Conservation (phyloP, 352 stramenopile species). For the Phytophthora foliorum region DNA sequence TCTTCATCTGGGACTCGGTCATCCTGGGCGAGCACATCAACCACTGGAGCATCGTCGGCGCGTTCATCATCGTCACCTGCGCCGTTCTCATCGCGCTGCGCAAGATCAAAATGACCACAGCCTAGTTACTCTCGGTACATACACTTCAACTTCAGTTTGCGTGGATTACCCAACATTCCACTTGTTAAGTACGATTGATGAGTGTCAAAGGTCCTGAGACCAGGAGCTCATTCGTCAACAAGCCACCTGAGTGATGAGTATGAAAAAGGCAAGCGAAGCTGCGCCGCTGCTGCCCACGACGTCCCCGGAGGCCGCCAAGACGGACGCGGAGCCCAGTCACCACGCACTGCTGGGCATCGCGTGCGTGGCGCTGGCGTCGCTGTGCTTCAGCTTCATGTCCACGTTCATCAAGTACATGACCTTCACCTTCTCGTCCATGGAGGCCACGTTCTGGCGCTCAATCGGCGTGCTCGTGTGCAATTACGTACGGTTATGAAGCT, state of each 20-base stretch:
- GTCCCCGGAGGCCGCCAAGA: background rate
- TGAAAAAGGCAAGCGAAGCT: slow-evolving; percentile 12
- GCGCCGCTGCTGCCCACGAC: slow-evolving; percentile 28
- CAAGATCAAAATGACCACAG: slow-evolving; percentile 35
- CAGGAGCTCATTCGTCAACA: slow-evolving; percentile 6
- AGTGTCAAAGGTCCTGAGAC: background rate
- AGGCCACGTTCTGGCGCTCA: slow-evolving; percentile 81
- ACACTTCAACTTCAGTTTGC: slow-evolving; percentile 13
- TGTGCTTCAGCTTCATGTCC: slow-evolving; percentile 86
- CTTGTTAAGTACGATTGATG: background rate
- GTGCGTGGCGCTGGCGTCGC: slow-evolving; percentile 64
- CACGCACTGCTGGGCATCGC: slow-evolving; percentile 67
- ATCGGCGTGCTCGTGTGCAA: slow-evolving; percentile 63
- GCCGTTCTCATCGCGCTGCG: slow-evolving; percentile 56
- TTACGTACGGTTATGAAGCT: slow-evolving; percentile 45
- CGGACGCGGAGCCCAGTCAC: slow-evolving; percentile 24
- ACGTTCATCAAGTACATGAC: slow-evolving; percentile 82
- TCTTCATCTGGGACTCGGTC: slow-evolving; percentile 72
- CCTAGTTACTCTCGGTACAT: too few relatives aligned
- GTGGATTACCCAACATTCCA: background rate
- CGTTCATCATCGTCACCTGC: slow-evolving; percentile 49
- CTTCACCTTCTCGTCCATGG: slow-evolving; percentile 77
- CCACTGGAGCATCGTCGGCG: slow-evolving; percentile 58
- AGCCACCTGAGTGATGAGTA: slow-evolving; percentile 10
- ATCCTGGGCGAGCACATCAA: slow-evolving; percentile 58